Percentiles rank a stretch among this genome's conserved stretches.
These are phyloP conservation scores for Penicillium goetzii DNA, from an alignment of 495 filamentous ascomycete genomes.

Conservation along the genomic window DNA sequence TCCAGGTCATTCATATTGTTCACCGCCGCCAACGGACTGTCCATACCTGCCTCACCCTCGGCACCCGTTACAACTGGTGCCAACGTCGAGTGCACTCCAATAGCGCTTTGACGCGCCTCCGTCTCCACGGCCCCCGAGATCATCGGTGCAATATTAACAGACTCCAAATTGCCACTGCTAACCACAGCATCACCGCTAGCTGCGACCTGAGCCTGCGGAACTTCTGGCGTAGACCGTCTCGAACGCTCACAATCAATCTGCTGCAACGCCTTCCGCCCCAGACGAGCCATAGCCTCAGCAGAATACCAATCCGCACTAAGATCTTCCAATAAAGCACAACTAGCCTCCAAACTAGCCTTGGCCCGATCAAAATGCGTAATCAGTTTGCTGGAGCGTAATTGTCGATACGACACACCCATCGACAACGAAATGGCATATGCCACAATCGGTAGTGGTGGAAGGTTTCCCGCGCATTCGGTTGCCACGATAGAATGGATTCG, in stretches of 20 bases:
- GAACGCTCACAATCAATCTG: slow-evolving; percentile 32
- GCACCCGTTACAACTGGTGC: background rate
- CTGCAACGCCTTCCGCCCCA: slow-evolving; percentile 49
- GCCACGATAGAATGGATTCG: slow-evolving; percentile 65
- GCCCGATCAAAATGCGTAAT: slow-evolving; percentile 66
- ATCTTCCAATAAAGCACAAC: slow-evolving; percentile 57
- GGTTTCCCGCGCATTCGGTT: slow-evolving; percentile 53
- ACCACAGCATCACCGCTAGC: background rate
- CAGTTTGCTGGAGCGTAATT: slow-evolving; percentile 67
- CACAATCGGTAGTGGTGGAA: slow-evolving; percentile 66
- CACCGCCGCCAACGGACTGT: slow-evolving; percentile 2
- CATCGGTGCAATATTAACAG: background rate
- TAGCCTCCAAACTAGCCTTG: slow-evolving; percentile 60
- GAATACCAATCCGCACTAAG: slow-evolving; percentile 64
- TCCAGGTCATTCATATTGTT: slow-evolving; percentile 7
- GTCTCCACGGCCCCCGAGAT: background rate
- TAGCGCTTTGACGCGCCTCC: background rate
- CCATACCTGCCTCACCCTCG: slow-evolving; percentile 10
- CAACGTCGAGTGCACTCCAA: slow-evolving; percentile 7
- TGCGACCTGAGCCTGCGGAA: background rate
- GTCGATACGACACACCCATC: slow-evolving; percentile 70
- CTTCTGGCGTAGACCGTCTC: slow-evolving; percentile 2
- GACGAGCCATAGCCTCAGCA: slow-evolving; percentile 62
- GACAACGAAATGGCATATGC: slow-evolving; percentile 70
- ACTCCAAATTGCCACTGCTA: background rate